Base-by-base conservation (phyloP, 163 green algal genomes). In the Scenedesmus sp. region DNA sequence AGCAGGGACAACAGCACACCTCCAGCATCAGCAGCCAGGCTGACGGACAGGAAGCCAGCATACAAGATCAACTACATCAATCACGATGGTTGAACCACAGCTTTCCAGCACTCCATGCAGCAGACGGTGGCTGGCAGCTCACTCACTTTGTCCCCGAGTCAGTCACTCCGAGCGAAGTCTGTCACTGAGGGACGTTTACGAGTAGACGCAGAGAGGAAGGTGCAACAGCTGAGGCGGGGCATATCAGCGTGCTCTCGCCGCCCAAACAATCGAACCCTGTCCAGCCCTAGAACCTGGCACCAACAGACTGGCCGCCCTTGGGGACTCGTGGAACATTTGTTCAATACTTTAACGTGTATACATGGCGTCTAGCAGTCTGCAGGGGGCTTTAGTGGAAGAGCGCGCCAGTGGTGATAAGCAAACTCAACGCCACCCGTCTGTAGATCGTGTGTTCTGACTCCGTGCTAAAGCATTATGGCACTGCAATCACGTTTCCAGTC, bases 101-200 rank as follows among this genome's bases (percentile, higher is more conserved):
- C 77, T 85, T 5, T 16, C 54, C n/a, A 59, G 1, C 1, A 56
- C 46, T 5, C 13, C 77, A 85, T 57, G 46, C 13, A 56, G 77
- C 46, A 85, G n/a, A 85, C 77, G 66, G 55, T 87, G 84, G 84
- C 85, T 59, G 70, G 74, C 74, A 83, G 74, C 74, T 57, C 74
- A 54, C 70, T 73, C 76, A 84, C 86, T 52, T 86, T 88, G 88
- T 92, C 88, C 88, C 88, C 88, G 88, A 92, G 88, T 92, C 88
- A 92, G 88, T 67, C 74, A 87, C 76, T 92, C 74, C 76, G 59
- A 59, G 34, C 60, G 84, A 92, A 92, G 88, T 82, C 88, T 88
- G 76, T 92, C 88, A 92, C 88, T 92, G 88, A 92, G 88, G 88
- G 88, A 92, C 77, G 55, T 91, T 60, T 4, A 76, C n/a, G 26